phyloP scores from a whole-genome alignment of 75 land plant species.

The Larix kaempferi region DNA sequence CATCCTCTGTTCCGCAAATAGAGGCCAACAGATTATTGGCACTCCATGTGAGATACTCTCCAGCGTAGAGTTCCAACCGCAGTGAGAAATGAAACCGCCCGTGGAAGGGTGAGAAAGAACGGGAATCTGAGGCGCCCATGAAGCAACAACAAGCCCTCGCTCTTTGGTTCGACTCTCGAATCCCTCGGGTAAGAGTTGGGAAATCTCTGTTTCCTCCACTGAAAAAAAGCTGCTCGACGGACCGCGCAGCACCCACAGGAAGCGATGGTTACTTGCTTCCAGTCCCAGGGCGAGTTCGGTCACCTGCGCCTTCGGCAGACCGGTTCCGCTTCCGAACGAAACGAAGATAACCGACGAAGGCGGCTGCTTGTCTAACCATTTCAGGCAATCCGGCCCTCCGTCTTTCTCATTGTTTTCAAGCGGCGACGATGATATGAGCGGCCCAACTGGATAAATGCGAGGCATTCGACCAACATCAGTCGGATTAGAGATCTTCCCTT shows the following conservation, averaged over 20 bases:
- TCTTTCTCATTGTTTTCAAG: too few relatives aligned
- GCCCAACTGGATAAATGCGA: too few relatives aligned
- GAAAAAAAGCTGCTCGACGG: too few relatives aligned
- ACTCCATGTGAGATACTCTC: slow-evolving; percentile 16
- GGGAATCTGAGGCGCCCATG: slow-evolving; percentile 19
- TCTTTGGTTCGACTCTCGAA: slow-evolving; percentile 12
- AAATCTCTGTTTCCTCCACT: too few relatives aligned
- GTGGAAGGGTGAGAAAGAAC: slow-evolving; percentile 10
- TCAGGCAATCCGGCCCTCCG: too few relatives aligned
- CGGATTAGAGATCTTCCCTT: too few relatives aligned
- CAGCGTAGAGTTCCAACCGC: slow-evolving; percentile 21
- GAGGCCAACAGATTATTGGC: slow-evolving; percentile 17
- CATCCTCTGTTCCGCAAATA: slow-evolving; percentile 16
- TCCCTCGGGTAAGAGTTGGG: slow-evolving; percentile 10
- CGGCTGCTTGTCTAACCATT: slow-evolving; percentile 15
- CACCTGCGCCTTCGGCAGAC: too few relatives aligned
- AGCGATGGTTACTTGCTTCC: too few relatives aligned
- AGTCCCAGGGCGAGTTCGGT: too few relatives aligned
- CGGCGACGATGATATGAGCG: too few relatives aligned
- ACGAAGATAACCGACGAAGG: slow-evolving; percentile 13
- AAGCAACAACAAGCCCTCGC: slow-evolving; percentile 13
- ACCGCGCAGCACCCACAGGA: too few relatives aligned
- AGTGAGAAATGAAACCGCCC: slow-evolving; percentile 20
- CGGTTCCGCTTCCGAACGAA: slow-evolving; percentile 22
- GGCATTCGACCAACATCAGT: too few relatives aligned